phyloP scores from a whole-genome alignment of 345 rosid genomes.

The Salix purpurea region DNA sequence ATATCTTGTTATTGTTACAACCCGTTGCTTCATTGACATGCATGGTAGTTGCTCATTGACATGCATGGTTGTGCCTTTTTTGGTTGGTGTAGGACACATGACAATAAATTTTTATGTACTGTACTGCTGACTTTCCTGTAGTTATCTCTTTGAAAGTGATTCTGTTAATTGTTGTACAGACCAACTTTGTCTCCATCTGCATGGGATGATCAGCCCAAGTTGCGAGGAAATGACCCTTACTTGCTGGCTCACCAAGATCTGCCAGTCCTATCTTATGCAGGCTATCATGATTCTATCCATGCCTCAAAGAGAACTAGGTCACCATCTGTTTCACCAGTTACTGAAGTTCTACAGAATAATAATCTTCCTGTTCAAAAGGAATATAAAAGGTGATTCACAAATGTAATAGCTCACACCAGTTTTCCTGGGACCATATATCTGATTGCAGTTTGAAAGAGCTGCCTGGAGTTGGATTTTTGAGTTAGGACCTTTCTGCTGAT shows the following conservation, averaged over 20 bases:
- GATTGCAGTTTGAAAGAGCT: not conserved
- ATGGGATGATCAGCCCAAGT: conserved; percentile 33
- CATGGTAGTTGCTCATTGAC: not conserved
- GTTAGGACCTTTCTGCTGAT: not conserved
- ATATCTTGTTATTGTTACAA: not conserved
- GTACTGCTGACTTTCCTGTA: not conserved
- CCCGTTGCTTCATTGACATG: not conserved
- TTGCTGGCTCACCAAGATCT: conserved; percentile 30
- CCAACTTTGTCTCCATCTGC: conserved; percentile 34
- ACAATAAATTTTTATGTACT: not conserved
- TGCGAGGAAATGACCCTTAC: conserved; percentile 29
- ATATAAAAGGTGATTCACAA: conserved; percentile 42
- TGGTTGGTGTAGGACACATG: not conserved
- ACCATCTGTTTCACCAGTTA: conserved; percentile 28
- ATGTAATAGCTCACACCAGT: not conserved
- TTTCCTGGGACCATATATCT: not conserved
- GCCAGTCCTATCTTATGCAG: conserved; percentile 27
- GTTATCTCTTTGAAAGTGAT: conserved; percentile 3
- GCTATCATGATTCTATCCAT: conserved; percentile 31
- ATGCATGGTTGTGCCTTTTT: not conserved
- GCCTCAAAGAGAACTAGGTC: conserved; percentile 43
- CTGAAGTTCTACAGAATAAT: conserved; percentile 31
- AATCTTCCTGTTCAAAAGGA: conserved; percentile 31
- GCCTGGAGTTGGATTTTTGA: not conserved
- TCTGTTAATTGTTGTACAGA: conserved; percentile 29